A percentile compares a stretch with the other conserved stretches of the same genome.
These are phyloP conservation scores for Beta corolliflora DNA, from an alignment of 179 eudicot genomes.

Conservation along the genomic window DNA sequence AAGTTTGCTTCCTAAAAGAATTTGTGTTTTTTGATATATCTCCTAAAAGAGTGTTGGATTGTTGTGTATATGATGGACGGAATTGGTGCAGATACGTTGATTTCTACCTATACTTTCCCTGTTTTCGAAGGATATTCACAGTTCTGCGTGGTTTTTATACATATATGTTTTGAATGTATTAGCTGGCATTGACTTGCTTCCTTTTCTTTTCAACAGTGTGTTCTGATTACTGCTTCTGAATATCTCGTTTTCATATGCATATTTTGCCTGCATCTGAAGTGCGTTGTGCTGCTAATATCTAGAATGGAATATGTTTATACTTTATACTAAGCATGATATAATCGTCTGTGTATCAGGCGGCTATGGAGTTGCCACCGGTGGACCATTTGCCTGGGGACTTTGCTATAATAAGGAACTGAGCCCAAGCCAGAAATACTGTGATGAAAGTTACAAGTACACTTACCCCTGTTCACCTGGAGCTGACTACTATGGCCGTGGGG, in stretches of 20 bases:
- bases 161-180: background rate
- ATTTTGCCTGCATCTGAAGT: background rate
- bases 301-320: background rate
- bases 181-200: background rate
- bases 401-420: constrained; percentile 94
- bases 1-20: too few relatives aligned
- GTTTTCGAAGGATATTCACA: too few relatives aligned
- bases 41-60: background rate
- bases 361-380: constrained; percentile 88
- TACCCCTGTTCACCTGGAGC: constrained; percentile 92
- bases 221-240: background rate
- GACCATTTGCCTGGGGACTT: constrained; percentile 95
- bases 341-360: constrained; percentile 60
- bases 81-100: background rate
- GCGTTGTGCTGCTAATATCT: background rate
- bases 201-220: background rate
- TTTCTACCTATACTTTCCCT: background rate
- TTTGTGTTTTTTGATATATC: too few relatives aligned
- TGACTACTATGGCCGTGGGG: constrained; percentile 88
- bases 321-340: background rate
- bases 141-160: background rate
- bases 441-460: constrained; percentile 66
- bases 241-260: background rate
- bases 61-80: background rate
- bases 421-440: constrained; percentile 88